Base-by-base conservation (phyloP, 2,329 filamentous ascomycete species). In the Malbranchea cinnamomea region DNA sequence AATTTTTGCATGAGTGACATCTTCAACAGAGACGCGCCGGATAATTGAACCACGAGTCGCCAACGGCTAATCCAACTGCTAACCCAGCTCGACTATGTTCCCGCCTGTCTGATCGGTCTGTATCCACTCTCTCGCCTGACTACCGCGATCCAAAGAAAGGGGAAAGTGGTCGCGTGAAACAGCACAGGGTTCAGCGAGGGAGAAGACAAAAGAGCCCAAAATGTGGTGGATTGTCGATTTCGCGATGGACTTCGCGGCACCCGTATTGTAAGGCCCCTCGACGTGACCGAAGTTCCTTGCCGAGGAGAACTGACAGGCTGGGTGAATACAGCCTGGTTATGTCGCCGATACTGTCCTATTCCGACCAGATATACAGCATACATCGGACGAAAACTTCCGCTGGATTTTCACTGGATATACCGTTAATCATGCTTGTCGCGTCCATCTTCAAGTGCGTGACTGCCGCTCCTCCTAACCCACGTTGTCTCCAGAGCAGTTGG, bases 321-420 rank as follows among this genome's bases (percentile, higher is more conserved):
- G n/a, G n/a, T n/a, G 20, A 6, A 23, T 8, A 34, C 43, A 71
- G 67, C 50, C 63, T 77, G 37, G 59, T 74, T 30, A 63, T 68
- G 6, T 74, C 71, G 5, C 72, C 72, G 6, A 53, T 77, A 35
- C 75, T 71, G 28, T 73, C 68, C 41, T 77, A 77, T 55, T 64
- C 68, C 37, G 72, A 77, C 50, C 72, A 77, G 47, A 76, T 76
- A 46, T 62, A 71, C 48, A 69, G 65, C 41, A 76, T 76, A 45
- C 65, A 74, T 52, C 63, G 63, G 40, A 64, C 54, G 34, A 63
- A 67, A 41, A 68, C 59, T 33, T 74, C 70, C 3, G 66, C 65
- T 19, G 72, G 72, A 18, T 77, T 77, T 52, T 75, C 71, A 10
- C 56, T 77, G 41, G 72, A 77, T 44, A 74, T 76, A 21, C 71